Conservation (phyloP, 192 early-diverging fungal species). For the Coemansia sp. region DNA sequence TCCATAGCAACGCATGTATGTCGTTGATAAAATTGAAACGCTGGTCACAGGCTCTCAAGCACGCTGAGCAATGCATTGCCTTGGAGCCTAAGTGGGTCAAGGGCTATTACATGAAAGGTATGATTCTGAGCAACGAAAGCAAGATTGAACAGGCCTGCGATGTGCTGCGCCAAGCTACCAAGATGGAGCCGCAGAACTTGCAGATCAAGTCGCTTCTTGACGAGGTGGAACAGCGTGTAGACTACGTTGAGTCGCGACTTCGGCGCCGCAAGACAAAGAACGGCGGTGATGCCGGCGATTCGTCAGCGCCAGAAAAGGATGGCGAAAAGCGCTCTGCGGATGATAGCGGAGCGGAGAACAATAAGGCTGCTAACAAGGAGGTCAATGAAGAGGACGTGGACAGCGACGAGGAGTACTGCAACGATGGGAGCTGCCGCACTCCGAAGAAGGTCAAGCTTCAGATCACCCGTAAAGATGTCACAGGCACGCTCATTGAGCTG, state of each 20-base stretch:
- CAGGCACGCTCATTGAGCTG: conserved; percentile 34
- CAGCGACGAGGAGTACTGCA: conserved; percentile 52
- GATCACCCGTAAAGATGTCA: conserved; percentile 43
- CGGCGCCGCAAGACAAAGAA: conserved; percentile 38
- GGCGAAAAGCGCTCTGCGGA: conserved; percentile 7
- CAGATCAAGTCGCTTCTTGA: conserved; percentile 42
- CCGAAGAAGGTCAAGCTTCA: conserved; percentile 43
- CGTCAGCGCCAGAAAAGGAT: background rate
- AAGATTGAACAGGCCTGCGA: conserved; percentile 45
- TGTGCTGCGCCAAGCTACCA: conserved; percentile 31
- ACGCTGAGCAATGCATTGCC: conserved; percentile 56
- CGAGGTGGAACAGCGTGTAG: conserved; percentile 47
- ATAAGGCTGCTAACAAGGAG: background rate
- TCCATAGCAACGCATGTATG: conserved; percentile 55
- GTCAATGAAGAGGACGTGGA: conserved; percentile 46
- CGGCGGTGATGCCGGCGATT: background rate
- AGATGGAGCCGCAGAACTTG: conserved; percentile 39
- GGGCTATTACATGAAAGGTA: conserved; percentile 55
- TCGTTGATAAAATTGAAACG: conserved; percentile 48
- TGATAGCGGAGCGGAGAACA: conserved; percentile 30
- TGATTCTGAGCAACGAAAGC: conserved; percentile 50
- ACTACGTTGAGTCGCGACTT: conserved; percentile 48
- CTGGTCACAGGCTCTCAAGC: conserved; percentile 51
- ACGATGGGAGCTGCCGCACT: conserved; percentile 41
- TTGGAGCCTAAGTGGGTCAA: conserved; percentile 55